Evolutionary conservation across 108 stramenopile genomes (phyloP), one percentile per base, ranked within the genome.

Genomic region (Cyclotella kingstonii): DNA sequence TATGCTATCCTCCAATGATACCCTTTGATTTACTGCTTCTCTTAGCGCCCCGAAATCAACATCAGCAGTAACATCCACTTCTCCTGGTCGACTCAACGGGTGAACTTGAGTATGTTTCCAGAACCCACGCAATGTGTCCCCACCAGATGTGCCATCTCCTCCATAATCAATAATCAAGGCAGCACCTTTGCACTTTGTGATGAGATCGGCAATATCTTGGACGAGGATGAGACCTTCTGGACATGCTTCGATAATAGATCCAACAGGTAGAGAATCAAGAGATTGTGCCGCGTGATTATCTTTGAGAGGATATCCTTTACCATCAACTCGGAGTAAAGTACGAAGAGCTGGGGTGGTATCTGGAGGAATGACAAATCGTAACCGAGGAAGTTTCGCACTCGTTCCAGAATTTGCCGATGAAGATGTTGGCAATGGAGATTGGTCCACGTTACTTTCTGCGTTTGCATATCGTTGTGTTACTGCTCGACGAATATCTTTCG

Each of bases 91-190:
- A 35, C 81, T 80, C 14, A 96, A 73, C 18, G 87, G 68, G n/a
- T 81, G 63, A 8, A 95, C 93, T 79, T 95, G 95, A 35, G 79
- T 53, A 60, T 98, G 97, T 17, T 67, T 78, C 35, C 77, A 79
- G 72, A 99, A 97, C 43, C 87, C 96, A 22, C 98, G 88, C 46
- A 98, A 30, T 2, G 93, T 87, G 54, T 96, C 96, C 14, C 73
- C 55, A 14, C 70, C 86, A 1, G 60, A 61, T 2, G 89, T 82
- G 22, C 86, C 86, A 29, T 94, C 88, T 63, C 91, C 85, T 15
- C 98, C 98, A 74, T 99, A 99, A 72, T 99, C 98, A 41, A 99
- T 71, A n/a, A 99, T 77, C 17, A 99, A 70, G 21, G 95, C 96
- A 4, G 89, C 96, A 5, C 93, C 95, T 23, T 76, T 54, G 40